A percentile compares a stretch with the other conserved stretches of the same genome.
These are phyloP conservation scores for Solanum medicagineum DNA, from an alignment of 257 asterid genomes.

Conservation along the genomic window DNA sequence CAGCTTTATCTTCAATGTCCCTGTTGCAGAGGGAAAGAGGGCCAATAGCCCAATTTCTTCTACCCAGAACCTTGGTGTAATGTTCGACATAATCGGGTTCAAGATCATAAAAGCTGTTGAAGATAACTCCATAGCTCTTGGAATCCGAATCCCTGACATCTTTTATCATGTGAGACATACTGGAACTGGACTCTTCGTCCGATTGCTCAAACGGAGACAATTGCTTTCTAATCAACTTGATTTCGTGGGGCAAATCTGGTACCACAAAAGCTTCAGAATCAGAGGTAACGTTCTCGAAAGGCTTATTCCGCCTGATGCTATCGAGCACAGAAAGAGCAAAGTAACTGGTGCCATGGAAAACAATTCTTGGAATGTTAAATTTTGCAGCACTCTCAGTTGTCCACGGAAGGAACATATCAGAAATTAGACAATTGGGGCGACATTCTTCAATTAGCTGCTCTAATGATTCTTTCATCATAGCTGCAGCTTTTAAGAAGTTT, in stretches of 20 bases:
- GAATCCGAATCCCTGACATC: constrained; percentile 4
- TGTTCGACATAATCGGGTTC: constrained; percentile 33
- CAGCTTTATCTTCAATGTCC: not conserved
- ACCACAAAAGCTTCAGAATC: constrained; percentile 34
- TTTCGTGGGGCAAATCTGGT: constrained; percentile 19
- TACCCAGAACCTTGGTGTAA: constrained; percentile 20
- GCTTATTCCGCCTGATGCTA: constrained; percentile 20
- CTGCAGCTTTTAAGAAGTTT: constrained; percentile 2
- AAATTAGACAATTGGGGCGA: constrained; percentile 19
- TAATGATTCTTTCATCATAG: constrained; percentile 20
- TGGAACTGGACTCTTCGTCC: not conserved
- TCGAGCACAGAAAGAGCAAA: constrained; percentile 8
- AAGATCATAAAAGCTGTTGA: constrained; percentile 49
- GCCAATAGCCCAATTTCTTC: constrained; percentile 40
- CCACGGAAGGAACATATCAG: constrained; percentile 51
- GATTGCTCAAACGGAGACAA: constrained; percentile 1
- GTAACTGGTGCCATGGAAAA: constrained; percentile 29
- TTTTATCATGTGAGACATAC: not conserved
- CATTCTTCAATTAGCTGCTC: constrained; percentile 20
- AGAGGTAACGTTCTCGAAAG: constrained; percentile 15
- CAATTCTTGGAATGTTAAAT: constrained; percentile 31
- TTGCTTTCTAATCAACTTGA: constrained; percentile 14
- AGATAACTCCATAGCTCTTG: constrained; percentile 31
- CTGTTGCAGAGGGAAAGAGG: constrained; percentile 16
- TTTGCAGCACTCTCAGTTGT: constrained; percentile 27